Evolutionary conservation across 768 basidiomycete genomes (phyloP), one percentile per base, ranked within the genome.

Genomic region (Lactarius hatsudake): DNA sequence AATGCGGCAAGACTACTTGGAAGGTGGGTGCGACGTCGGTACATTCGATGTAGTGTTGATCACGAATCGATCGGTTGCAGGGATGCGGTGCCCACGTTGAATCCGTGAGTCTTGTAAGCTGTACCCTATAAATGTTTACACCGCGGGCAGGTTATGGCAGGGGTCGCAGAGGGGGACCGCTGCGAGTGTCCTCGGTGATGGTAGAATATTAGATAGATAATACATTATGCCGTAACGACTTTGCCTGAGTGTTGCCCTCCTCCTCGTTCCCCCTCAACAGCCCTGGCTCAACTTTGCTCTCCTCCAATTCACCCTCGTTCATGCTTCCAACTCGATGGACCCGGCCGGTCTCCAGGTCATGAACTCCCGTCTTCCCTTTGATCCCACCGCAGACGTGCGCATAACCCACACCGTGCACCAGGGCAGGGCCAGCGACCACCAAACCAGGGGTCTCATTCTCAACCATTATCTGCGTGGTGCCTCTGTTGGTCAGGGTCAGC

Each of bases 381-480:
- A 71, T 58, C 70, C 70, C 38, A 5, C 59, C 48, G 64, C 69
- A 26, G 65, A 65, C 23, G 66, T 67, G 59, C 70, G 72, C 61
- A 64, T 68, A 67, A 71, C 63, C 26, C 65, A 71, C 28, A 71
- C 71, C 55, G 58, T 71, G 77, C 74, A 61, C n/a, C 54, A 68
- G 66, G 38, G 78, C 63, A 77, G 78, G 67, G 74, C 79, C 78
- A 62, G 76, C 77, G 45, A 66, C 51, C 18, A 61, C 78, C 78
- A 67, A 59, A 74, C 71, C 78, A 81, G 53, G n/a, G 69, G 70
- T 26, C 71, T 66, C 71, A 85, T 88, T 79, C 77, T 97, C 71
- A 98, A 98, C 80, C 91, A 96, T 77, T 98, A 96, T 76, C 80
- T 87, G 58, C 86, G 94, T 64, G 81, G 87, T 62, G 81, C 83